phyloP scores from a whole-genome alignment of 164 flowering plant genomes.

The Buxus sempervirens region DNA sequence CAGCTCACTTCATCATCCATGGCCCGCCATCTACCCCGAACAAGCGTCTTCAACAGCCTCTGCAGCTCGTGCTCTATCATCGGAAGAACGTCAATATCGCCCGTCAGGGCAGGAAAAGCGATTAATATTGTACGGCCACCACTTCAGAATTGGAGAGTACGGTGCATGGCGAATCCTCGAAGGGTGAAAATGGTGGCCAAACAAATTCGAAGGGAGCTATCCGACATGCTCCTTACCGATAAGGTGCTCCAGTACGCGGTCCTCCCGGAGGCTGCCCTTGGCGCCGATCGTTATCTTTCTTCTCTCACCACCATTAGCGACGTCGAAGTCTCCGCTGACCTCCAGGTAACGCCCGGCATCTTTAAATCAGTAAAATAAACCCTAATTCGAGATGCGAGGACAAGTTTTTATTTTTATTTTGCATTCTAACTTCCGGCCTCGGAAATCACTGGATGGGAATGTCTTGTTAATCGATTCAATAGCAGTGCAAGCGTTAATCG shows the following conservation, averaged over 20 bases:
- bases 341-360: slow-evolving; percentile 46
- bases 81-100: background rate
- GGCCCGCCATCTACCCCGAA: background rate
- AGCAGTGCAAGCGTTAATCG: too few relatives aligned
- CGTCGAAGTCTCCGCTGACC: slow-evolving; percentile 79
- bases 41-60: background rate
- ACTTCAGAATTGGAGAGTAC: slow-evolving; percentile 7
- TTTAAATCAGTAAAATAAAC: background rate
- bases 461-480: too few relatives aligned
- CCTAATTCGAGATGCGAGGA: background rate
- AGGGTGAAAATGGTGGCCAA: slow-evolving; percentile 94
- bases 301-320: slow-evolving; percentile 85
- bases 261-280: slow-evolving; percentile 83
- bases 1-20: background rate
- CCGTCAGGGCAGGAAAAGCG: background rate
- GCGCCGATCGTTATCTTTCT: slow-evolving; percentile 84
- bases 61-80: background rate
- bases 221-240: slow-evolving; percentile 84
- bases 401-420: too few relatives aligned
- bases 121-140: background rate
- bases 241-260: slow-evolving; percentile 74
- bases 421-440: too few relatives aligned
- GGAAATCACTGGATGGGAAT: too few relatives aligned
- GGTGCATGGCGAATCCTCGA: slow-evolving; percentile 88
- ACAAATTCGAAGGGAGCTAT: slow-evolving; percentile 79